phyloP scores from a whole-genome alignment of 805 yeast species.

The Clavispora vitiphila region DNA sequence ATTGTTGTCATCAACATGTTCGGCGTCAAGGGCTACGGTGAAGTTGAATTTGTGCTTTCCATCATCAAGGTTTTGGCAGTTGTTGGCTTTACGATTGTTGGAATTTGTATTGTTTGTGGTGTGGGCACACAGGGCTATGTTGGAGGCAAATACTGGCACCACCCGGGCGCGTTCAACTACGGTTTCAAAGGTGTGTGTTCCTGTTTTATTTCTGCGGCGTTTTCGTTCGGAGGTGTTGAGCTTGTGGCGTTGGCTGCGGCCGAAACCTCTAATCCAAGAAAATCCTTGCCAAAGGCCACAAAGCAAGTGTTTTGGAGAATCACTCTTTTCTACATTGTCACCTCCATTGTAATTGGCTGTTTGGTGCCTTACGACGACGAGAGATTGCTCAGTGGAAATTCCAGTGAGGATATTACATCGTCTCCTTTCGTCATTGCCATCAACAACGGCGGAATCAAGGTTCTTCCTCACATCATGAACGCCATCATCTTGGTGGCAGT shows the following conservation, averaged over 20 bases:
- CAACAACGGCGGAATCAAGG: constrained; percentile 23
- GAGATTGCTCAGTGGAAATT: constrained; percentile 17
- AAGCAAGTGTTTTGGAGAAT: constrained; percentile 55
- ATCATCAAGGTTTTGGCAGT: constrained; percentile 24
- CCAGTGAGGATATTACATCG: constrained; percentile 14
- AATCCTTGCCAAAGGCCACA: constrained; percentile 53
- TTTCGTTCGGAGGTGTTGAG: constrained; percentile 60
- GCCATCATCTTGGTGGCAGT: constrained; percentile 25
- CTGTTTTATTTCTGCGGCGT: constrained; percentile 52
- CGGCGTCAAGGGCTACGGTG: constrained; percentile 31
- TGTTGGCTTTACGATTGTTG: constrained; percentile 21
- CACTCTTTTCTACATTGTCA: constrained; percentile 43
- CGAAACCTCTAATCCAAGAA: constrained; percentile 50
- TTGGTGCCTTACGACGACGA: constrained; percentile 46
- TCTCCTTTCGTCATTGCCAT: constrained; percentile 29
- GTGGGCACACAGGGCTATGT: constrained; percentile 43
- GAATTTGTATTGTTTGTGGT: constrained; percentile 37
- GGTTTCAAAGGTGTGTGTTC: constrained; percentile 53
- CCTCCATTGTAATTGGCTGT: constrained; percentile 45
- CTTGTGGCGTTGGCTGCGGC: constrained; percentile 56
- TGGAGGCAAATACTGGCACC: constrained; percentile 47
- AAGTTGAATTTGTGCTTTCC: constrained; percentile 22
- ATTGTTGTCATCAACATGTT: constrained; percentile 31
- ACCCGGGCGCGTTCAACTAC: constrained; percentile 52
- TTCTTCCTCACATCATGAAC: constrained; percentile 23